Evolutionary conservation across 2,329 filamentous ascomycete species (phyloP).

Genomic region (Botryosphaeria dothidea): DNA sequence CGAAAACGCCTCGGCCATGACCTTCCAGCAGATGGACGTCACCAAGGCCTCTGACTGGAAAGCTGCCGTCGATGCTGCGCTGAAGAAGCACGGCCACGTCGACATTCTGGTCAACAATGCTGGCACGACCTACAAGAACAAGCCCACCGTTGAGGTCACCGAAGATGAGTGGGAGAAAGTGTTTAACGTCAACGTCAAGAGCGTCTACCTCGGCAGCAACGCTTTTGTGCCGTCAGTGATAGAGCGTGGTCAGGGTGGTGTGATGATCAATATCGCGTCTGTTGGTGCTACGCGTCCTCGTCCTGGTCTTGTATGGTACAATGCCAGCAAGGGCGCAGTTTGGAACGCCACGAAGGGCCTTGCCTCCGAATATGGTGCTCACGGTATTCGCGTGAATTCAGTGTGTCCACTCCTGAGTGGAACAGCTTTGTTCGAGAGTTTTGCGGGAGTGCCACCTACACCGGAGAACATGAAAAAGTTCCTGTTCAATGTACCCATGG

Average conservation of each 20-base stretch:
- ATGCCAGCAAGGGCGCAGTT: constrained; percentile 67
- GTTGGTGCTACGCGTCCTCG: constrained; percentile 64
- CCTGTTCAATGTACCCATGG: constrained; percentile 59
- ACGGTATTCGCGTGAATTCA: constrained; percentile 72
- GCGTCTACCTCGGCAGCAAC: constrained; percentile 61
- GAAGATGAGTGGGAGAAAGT: constrained; percentile 67
- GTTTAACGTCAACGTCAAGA: constrained; percentile 70
- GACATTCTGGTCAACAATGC: constrained; percentile 65
- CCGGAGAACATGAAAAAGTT: constrained; percentile 55
- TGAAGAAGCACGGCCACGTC: constrained; percentile 55
- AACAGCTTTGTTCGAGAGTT: constrained; percentile 62
- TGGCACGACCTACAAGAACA: constrained; percentile 55
- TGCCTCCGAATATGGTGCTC: constrained; percentile 71
- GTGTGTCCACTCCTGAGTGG: constrained; percentile 69
- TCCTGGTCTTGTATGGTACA: constrained; percentile 68
- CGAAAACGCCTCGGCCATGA: constrained; percentile 37
- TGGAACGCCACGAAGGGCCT: constrained; percentile 66
- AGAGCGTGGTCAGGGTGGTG: constrained; percentile 56
- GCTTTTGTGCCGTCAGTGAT: constrained; percentile 64
- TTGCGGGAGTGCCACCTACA: constrained; percentile 61
- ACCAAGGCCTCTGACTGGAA: constrained; percentile 56
- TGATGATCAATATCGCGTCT: constrained; percentile 66
- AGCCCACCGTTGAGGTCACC: constrained; percentile 62
- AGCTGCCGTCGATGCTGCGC: constrained; percentile 53
- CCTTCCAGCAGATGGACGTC: constrained; percentile 50